Percentiles rank a stretch among this genome's conserved stretches.
Conservation (phyloP, 768 basidiomycete species). For the Tricholoma matsutake region DNA sequence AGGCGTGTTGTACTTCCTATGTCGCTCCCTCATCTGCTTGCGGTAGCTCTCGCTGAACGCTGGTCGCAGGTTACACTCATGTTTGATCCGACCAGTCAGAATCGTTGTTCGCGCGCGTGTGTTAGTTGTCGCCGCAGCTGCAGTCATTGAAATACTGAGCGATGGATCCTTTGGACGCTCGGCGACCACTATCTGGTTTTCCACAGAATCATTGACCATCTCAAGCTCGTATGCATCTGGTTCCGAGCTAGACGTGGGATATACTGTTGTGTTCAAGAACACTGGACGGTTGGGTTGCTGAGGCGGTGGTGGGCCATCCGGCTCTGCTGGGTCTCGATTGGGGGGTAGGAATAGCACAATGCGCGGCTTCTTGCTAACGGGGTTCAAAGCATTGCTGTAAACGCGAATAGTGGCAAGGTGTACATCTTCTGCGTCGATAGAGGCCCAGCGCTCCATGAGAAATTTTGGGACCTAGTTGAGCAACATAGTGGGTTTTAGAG, state of each 20-base stretch:
- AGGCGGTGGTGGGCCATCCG: conserved; percentile 8
- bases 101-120: conserved; percentile 73
- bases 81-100: conserved; percentile 75
- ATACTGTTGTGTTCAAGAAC: conserved; percentile 34
- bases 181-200: conserved; percentile 84
- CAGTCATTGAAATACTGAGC: conserved; percentile 30
- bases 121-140: conserved; percentile 43
- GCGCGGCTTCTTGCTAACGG: conserved; percentile 48
- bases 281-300: conserved; percentile 32
- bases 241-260: conserved; percentile 33
- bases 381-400: conserved; percentile 49
- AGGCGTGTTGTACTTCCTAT: conserved; percentile 64
- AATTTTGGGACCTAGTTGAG: conserved; percentile 73
- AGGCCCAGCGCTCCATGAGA: conserved; percentile 83
- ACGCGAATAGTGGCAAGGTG: conserved; percentile 86
- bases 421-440: conserved; percentile 67
- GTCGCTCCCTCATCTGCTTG: conserved; percentile 68
- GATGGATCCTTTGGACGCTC: conserved; percentile 70
- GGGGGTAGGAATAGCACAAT: conserved; percentile 69
- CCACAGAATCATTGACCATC: conserved; percentile 81
- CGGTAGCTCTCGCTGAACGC: conserved; percentile 65
- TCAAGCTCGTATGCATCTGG: conserved; percentile 83
- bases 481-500: background rate
- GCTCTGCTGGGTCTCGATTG: conserved; percentile 41
- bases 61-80: conserved; percentile 74